These are phyloP conservation scores for Biscutella laevigata DNA, from an alignment of 441 rosid genomes.

Conservation along the genomic window DNA sequence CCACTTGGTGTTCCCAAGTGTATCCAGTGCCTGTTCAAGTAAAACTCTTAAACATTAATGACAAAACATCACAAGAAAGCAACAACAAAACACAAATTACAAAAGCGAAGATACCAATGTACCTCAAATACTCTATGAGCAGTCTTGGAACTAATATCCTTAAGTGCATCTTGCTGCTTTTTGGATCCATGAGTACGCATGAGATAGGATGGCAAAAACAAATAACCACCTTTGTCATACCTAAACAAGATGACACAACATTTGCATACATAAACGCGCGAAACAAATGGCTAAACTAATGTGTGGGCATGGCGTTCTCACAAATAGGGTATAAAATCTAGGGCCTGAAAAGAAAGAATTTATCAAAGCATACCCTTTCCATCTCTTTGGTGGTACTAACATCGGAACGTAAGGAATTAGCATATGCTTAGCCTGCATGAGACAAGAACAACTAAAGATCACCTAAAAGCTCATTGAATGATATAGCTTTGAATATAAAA, in stretches of 20 bases:
- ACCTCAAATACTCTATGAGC: conserved; percentile 82
- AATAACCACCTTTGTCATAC: conserved; percentile 81
- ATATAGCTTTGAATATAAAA: not conserved
- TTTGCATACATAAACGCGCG: not conserved
- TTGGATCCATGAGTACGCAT: conserved; percentile 95
- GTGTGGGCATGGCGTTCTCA: not conserved
- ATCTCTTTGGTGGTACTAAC: conserved; percentile 88
- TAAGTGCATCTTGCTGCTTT: conserved; percentile 69
- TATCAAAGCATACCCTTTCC: conserved; percentile 65
- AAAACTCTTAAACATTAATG: not conserved
- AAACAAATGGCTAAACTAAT: not conserved
- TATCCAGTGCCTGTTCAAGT: conserved; percentile 70
- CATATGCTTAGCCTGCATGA: conserved; percentile 82
- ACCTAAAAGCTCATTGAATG: conserved; percentile 10
- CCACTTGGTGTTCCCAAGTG: conserved; percentile 91
- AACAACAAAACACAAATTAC: not conserved
- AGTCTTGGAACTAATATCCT: conserved; percentile 33
- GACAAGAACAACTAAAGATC: conserved; percentile 1
- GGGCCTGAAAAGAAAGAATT: conserved; percentile 7
- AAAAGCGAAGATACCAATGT: not conserved
- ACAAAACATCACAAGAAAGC: not conserved
- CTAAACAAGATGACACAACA: conserved; percentile 28
- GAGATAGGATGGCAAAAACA: conserved; percentile 78
- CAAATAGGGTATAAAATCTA: not conserved
- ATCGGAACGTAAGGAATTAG: conserved; percentile 80